A percentile compares a stretch with the other conserved stretches of the same genome.
These are phyloP conservation scores for Sporothrix phasma DNA, from an alignment of 2,329 filamentous ascomycete genomes.

Conservation along the genomic window DNA sequence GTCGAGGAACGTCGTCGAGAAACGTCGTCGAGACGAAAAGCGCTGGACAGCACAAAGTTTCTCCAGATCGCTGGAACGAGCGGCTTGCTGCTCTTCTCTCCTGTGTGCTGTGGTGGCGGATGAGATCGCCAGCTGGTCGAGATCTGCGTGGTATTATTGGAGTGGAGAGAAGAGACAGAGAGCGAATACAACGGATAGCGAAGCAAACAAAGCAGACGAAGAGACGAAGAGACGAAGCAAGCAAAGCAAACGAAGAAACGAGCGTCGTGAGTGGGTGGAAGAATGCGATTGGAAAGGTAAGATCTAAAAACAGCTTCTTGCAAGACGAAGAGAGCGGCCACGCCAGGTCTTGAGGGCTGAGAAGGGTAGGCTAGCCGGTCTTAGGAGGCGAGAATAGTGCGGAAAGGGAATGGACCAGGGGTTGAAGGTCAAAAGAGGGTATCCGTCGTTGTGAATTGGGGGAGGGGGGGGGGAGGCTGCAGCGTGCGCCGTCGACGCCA, in stretches of 20 bases:
- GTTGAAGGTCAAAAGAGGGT: not conserved
- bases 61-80: slow-evolving; percentile 12
- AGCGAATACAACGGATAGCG: no score
- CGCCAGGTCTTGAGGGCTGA: not conserved
- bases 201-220: not conserved
- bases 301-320: slow-evolving; percentile 4
- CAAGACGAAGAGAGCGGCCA: not conserved
- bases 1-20: not conserved
- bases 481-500: not conserved
- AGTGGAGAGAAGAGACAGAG: not conserved
- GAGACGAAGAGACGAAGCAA: not conserved
- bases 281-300: not conserved
- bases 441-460: no score
- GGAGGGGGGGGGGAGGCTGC: not conserved
- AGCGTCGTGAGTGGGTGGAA: not conserved
- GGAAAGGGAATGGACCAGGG: not conserved
- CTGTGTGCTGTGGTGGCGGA: not conserved
- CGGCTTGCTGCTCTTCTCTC: not conserved
- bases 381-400: not conserved
- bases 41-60: not conserved
- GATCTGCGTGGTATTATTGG: not conserved
- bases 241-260: not conserved
- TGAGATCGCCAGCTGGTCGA: not conserved
- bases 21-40: no score
- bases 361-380: not conserved